Percentiles rank a stretch among this genome's conserved stretches.
phyloP scores from a whole-genome alignment of 805 yeast species.

The Tetrapisispora nanseiensis region DNA sequence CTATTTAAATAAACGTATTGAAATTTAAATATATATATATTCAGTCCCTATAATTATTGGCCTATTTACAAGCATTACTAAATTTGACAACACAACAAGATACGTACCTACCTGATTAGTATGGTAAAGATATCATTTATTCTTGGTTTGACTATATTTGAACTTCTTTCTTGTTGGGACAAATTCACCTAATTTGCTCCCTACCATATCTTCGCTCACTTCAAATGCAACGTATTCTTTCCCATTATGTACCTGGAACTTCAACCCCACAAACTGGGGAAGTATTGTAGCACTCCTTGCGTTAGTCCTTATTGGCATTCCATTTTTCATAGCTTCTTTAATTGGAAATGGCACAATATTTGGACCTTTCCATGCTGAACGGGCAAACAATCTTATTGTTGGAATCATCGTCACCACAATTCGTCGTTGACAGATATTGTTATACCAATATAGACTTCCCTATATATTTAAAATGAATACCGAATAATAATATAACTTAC shows the following conservation, averaged over 20 bases:
- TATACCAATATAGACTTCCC: too few relatives aligned
- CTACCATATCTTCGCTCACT: constrained; percentile 92
- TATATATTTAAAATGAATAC: too few relatives aligned
- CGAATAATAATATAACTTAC: too few relatives aligned
- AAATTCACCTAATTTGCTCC: constrained; percentile 88
- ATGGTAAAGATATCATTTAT: constrained; percentile 28
- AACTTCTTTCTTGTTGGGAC: constrained; percentile 89
- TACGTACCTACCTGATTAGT: too few relatives aligned
- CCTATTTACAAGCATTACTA: neutral
- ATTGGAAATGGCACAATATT: constrained; percentile 92
- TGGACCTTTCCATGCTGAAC: constrained; percentile 72
- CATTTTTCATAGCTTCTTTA: constrained; percentile 68
- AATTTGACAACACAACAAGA: neutral
- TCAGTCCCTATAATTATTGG: too few relatives aligned
- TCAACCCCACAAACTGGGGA: constrained; percentile 92
- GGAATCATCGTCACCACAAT: too few relatives aligned
- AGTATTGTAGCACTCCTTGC: constrained; percentile 90
- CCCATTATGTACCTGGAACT: constrained; percentile 93
- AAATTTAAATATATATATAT: neutral
- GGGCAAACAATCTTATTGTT: constrained; percentile 31
- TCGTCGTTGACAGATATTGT: too few relatives aligned
- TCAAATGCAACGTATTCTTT: constrained; percentile 83
- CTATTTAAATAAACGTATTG: neutral
- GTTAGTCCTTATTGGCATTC: constrained; percentile 87
- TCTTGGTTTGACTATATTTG: constrained; percentile 70